Evolutionary conservation across 129 eudicot genomes (phyloP), one percentile per base, ranked within the genome.

Genomic region (Helichrysum umbraculigerum): DNA sequence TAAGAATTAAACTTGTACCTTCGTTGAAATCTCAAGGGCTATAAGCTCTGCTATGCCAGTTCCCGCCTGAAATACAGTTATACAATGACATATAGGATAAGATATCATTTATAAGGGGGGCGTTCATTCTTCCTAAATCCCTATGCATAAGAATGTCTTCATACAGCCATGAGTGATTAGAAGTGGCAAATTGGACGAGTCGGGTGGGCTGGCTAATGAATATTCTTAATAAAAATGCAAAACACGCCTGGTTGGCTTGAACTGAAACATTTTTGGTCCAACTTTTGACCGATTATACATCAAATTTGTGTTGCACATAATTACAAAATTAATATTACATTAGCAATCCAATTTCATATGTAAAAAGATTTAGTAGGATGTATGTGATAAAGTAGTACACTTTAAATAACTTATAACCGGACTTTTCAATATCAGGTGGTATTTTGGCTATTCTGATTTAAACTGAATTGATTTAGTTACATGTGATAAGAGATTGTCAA

Each of bases 21-120:
- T 88, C 67, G 90, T 90, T 59, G 96, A 93, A 76, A 93, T 93
- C 85, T 88, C 98, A 76, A 90, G 98, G 57, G 98, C 96, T 77
- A 92, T 90, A 60, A 92, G 98, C 78, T 90, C 96, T 12, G 98
- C 98, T 71, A 90, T 90, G 34, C 98, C 98, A 20, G 96, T 92
- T 20, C 98, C 96, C 19, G 98, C 96, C 98, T 90, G 86, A 79
- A 84, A 79, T 10, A 71, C 54, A 52, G 4, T 52, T 4, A 15
- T 14, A 70, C 56, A 57, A 57, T 57, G 28, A n/a, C 4, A 2
- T 7, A 20, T 57, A 57, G 62, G 12, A 57, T 57, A 16, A 56
- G 28, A 56, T 19, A 6, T 17, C 6, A 25, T 78, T 41, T 41
- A 15, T n/a, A 81, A 44, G 3, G 6, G 70, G 47, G 20, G 35